Evolutionary conservation across 306 rosid species (phyloP).

Genomic region (Prunus mira): DNA sequence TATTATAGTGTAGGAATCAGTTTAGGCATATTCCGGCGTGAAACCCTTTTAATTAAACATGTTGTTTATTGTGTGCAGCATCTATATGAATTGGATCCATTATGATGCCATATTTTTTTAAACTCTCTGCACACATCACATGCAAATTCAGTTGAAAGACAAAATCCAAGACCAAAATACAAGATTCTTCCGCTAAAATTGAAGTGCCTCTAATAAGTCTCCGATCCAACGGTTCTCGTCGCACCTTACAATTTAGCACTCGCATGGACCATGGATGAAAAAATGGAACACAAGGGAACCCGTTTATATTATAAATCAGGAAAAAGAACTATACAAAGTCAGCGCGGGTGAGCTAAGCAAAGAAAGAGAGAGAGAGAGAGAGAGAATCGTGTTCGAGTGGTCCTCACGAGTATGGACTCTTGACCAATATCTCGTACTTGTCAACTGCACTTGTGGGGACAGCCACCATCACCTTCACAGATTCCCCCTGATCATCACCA

Average conservation of each 20-base stretch:
- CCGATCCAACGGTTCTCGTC: not conserved
- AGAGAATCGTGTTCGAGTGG: not conserved
- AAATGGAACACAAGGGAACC: not conserved
- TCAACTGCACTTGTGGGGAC: constrained; percentile 65
- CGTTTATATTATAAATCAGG: not conserved
- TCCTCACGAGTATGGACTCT: constrained; percentile 28
- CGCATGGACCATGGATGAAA: not conserved
- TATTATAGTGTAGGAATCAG: too few relatives aligned
- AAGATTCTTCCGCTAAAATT: too few relatives aligned
- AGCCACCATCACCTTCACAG: constrained; percentile 78
- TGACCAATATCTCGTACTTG: constrained; percentile 45
- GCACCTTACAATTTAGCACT: not conserved
- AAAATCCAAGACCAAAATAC: not conserved
- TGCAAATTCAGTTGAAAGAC: not conserved
- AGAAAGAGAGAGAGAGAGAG: not conserved
- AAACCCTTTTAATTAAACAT: too few relatives aligned
- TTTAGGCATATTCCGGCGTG: too few relatives aligned
- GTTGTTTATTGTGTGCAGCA: too few relatives aligned
- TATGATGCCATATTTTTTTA: too few relatives aligned
- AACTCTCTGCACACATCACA: too few relatives aligned
- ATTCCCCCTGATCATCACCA: constrained; percentile 35
- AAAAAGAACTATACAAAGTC: not conserved
- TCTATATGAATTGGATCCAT: too few relatives aligned
- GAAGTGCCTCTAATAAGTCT: not conserved
- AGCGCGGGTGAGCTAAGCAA: not conserved